Evolutionary conservation across 2,329 filamentous ascomycete species (phyloP).

Genomic region (Fusarium marasasianum): DNA sequence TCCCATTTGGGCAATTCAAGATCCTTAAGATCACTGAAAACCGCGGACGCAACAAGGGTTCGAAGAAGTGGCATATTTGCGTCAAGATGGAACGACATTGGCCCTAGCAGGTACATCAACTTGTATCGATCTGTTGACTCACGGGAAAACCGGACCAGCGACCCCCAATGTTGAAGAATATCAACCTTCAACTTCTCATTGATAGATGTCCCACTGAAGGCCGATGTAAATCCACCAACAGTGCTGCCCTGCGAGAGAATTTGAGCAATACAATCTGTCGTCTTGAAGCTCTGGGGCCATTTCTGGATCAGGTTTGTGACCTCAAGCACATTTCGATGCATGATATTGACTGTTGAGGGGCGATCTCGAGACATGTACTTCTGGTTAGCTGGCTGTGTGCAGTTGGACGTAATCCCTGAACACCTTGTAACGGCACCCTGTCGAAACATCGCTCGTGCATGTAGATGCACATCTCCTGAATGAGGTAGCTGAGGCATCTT

Average conservation of each 20-base stretch:
- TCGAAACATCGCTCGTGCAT: constrained; percentile 24
- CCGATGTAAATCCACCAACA: constrained; percentile 29
- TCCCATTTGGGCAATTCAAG: constrained; percentile 31
- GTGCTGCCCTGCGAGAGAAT: constrained; percentile 12
- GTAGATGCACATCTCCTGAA: constrained; percentile 28
- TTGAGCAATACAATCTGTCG: constrained; percentile 28
- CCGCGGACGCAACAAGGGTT: constrained; percentile 32
- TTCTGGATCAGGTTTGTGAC: constrained; percentile 16
- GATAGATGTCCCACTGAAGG: constrained; percentile 29
- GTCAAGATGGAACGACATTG: constrained; percentile 36
- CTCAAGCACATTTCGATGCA: constrained; percentile 39
- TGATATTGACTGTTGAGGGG: constrained; percentile 29
- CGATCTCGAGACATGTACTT: constrained; percentile 33
- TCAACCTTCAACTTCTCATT: constrained; percentile 34
- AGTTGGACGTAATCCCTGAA: constrained; percentile 6
- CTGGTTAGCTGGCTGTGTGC: background rate
- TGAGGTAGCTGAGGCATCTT: constrained; percentile 7
- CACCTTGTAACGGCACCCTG: constrained; percentile 30
- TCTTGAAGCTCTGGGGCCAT: constrained; percentile 33
- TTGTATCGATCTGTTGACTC: constrained; percentile 16
- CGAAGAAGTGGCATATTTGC: constrained; percentile 33
- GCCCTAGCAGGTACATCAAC: constrained; percentile 38
- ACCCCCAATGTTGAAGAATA: constrained; percentile 33
- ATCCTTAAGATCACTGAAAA: constrained; percentile 31
- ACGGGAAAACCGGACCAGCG: constrained; percentile 21